phyloP scores from a whole-genome alignment of 1,284 basidiomycete genomes.

The Pisolithus thermaeus region DNA sequence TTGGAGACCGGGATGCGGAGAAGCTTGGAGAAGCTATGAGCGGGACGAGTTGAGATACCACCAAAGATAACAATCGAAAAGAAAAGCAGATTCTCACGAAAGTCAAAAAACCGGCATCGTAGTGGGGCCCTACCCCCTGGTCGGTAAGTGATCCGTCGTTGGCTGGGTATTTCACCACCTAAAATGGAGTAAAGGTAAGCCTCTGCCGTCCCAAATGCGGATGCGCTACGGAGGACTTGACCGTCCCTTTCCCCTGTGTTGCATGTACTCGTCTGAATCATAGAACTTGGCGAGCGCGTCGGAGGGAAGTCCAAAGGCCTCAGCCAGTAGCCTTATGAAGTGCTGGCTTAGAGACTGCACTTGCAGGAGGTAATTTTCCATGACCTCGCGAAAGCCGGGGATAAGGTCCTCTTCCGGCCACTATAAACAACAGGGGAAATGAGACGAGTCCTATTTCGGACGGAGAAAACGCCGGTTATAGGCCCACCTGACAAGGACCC shows the following conservation, averaged over 20 bases:
- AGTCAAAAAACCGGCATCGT: constrained; percentile 37
- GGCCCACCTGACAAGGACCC: constrained; percentile 32
- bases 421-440: constrained; percentile 14
- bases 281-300: constrained; percentile 28
- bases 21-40: constrained; percentile 36
- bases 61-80: neutral
- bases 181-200: neutral
- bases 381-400: constrained; percentile 31
- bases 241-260: neutral
- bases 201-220: no score
- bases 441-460: neutral
- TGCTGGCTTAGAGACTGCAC: constrained; percentile 24
- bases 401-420: constrained; percentile 28
- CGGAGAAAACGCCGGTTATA: neutral
- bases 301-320: constrained; percentile 26
- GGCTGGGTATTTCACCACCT: constrained; percentile 36
- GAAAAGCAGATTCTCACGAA: constrained; percentile 23
- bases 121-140: constrained; percentile 40
- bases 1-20: constrained; percentile 30
- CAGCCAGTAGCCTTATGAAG: constrained; percentile 23
- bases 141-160: constrained; percentile 23
- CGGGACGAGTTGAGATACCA: constrained; percentile 25
- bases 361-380: constrained; percentile 22
- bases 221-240: neutral
- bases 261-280: constrained; percentile 20